Evolutionary conservation across 169 alveolate genomes (phyloP), one percentile per base, ranked within the genome.

Genomic region (Cryptosporidium bovis): DNA sequence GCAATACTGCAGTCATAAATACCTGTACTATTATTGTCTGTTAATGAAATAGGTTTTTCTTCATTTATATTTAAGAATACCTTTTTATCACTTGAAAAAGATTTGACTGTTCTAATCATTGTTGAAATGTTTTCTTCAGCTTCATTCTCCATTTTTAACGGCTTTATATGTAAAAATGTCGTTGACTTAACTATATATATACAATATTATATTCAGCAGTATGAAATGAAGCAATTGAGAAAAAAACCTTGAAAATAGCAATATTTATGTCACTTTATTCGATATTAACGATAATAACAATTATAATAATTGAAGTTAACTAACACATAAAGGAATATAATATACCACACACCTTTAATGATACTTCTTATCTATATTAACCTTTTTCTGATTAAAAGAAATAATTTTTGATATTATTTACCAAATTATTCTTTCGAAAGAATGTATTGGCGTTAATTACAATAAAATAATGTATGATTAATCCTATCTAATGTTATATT

Each of bases 91-190:
- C 13, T 62, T 34, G 56, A 60, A n/a, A 77, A 53, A 55, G 64
- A 44, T 56, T 62, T 60, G n/a, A 77, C 87, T 56, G 87, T 40
- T n/a, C 56, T 77, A 12, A 77, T 60, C 50, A 71, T 51, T 12
- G 65, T 50, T 58, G 87, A 77, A 36, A 62, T 20, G 46, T 77
- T 56, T 77, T 60, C 87, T 62, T 77, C 87, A 16, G 65, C 71
- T 29, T 77, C 87, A 66, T 60, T 77, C 44, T 62, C 87, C 87
- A 60, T 77, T 18, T 60, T 44, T 13, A 56, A 53, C 29, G 1
- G 69, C 29, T 55, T 33, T 71, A 34, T 33, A 16, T 13, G 3
- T 31, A 24, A 16, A 15, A 18, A 24, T 6, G 10, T 8, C 48
- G 0, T 40, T 40, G 4, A 40, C 4, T 40, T 6, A 40, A 8